Evolutionary conservation across 805 yeast genomes (phyloP).

Genomic region (Candida corydali): DNA sequence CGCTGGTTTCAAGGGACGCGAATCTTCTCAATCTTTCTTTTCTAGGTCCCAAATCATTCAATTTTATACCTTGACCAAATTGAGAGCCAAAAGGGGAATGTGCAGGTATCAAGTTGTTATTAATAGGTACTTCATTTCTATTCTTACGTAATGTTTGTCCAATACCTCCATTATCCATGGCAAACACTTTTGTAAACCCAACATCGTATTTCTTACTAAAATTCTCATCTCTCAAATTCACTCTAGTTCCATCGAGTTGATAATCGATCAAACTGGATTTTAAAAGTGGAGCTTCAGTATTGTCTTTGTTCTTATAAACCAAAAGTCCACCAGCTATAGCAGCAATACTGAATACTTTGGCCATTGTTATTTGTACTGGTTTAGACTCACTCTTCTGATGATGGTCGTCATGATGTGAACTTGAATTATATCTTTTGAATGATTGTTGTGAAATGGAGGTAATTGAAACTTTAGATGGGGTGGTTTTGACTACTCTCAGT

Average conservation of each 20-base stretch:
- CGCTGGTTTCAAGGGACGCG: conserved; percentile 26
- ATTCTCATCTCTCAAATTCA: conserved; percentile 31
- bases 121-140: conserved; percentile 13
- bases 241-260: conserved; percentile 26
- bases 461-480: conserved; percentile 5
- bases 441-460: conserved; percentile 6
- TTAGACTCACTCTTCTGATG: conserved; percentile 15
- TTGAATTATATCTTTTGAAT: conserved; percentile 19
- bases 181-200: conserved; percentile 38
- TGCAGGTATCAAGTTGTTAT: conserved; percentile 33
- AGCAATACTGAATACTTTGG: conserved; percentile 40
- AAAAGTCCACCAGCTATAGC: conserved; percentile 34
- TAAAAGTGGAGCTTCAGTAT: conserved; percentile 32
- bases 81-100: conserved; percentile 39
- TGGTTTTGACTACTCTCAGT: conserved; percentile 9
- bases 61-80: conserved; percentile 43
- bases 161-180: conserved; percentile 43
- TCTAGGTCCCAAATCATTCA: conserved; percentile 43
- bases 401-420: conserved; percentile 6
- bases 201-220: conserved; percentile 36
- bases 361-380: conserved; percentile 33
- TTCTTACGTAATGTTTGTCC: conserved; percentile 34
- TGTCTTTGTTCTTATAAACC: conserved; percentile 28
- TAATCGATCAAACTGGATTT: conserved; percentile 35
- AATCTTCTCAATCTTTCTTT: conserved; percentile 36